Conservation (phyloP, 176 grass and related monocot genomes). For the Rhynchospora pubera region DNA sequence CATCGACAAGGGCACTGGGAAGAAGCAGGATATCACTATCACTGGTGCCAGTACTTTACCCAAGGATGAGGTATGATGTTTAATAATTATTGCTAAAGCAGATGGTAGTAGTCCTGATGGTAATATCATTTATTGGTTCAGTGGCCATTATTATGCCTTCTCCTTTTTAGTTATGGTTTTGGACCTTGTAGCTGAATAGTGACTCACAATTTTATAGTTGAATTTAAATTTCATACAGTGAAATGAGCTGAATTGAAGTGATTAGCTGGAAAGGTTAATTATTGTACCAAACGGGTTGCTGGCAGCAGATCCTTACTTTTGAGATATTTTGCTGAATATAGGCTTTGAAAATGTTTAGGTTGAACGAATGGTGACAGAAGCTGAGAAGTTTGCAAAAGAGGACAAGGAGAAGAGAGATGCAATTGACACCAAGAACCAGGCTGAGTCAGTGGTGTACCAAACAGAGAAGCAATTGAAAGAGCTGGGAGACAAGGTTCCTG, state of each 20-base stretch:
- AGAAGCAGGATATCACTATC: constrained; percentile 99
- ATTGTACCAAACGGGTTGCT: neutral
- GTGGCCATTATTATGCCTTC: neutral
- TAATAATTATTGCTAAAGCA: neutral
- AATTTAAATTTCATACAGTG: neutral
- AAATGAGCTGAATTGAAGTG: neutral
- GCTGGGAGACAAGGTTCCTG: constrained; percentile 79
- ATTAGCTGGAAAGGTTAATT: neutral
- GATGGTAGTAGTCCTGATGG: neutral
- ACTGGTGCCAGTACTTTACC: constrained; percentile 96
- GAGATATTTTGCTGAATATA: constrained; percentile 1
- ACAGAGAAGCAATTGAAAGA: constrained; percentile 98
- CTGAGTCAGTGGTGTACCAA: constrained; percentile 83
- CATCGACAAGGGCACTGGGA: constrained; percentile 91
- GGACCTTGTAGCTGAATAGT: neutral
- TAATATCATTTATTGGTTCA: neutral
- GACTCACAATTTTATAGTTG: neutral
- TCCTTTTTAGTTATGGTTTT: neutral
- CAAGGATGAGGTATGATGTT: constrained; percentile 66
- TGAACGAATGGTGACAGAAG: constrained; percentile 90
- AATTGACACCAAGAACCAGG: constrained; percentile 96
- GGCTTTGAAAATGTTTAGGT: constrained; percentile 41
- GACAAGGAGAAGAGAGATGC: constrained; percentile 98
- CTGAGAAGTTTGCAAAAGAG: constrained; percentile 85
- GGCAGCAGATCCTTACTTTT: neutral